These are phyloP conservation scores for Cryptococcus jaspeensis DNA, from an alignment of 1,284 basidiomycete genomes.

Conservation along the genomic window DNA sequence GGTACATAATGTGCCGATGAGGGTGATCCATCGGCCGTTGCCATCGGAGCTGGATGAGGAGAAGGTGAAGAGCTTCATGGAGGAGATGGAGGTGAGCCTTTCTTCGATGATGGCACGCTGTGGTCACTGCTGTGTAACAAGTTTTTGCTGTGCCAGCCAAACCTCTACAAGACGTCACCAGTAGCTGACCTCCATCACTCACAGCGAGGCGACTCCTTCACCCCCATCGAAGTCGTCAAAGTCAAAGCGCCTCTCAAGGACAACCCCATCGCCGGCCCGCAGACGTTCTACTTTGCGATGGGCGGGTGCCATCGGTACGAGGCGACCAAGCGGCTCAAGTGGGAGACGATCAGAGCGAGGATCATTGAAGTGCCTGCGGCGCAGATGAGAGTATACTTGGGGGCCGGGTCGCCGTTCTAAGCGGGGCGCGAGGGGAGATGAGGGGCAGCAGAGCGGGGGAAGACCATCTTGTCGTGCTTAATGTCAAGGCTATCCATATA, in stretches of 20 bases:
- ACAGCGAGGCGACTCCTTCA: conserved; percentile 50
- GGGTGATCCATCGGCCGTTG: conserved; percentile 49
- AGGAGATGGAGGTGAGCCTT: conserved; percentile 50
- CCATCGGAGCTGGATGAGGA: conserved; percentile 49
- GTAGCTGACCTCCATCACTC: neutral
- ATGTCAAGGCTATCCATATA: too few species aligned
- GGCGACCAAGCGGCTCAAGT: conserved; percentile 47
- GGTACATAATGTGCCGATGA: conserved; percentile 48
- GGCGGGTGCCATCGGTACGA: conserved; percentile 54
- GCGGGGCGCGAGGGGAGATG: neutral
- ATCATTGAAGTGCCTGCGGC: conserved; percentile 51
- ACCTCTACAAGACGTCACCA: neutral
- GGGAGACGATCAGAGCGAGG: conserved; percentile 45
- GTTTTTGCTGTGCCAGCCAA: neutral
- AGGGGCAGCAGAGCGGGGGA: neutral
- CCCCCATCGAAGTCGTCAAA: conserved; percentile 52
- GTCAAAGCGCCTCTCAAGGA: conserved; percentile 40
- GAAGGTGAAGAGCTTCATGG: conserved; percentile 51
- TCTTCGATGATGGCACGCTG: too few species aligned
- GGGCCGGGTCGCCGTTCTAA: conserved; percentile 49
- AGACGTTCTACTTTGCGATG: conserved; percentile 51
- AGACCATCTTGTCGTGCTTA: neutral
- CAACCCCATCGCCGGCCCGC: conserved; percentile 27
- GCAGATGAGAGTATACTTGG: conserved; percentile 49
- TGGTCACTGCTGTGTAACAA: neutral